Base-by-base conservation (phyloP, 2,329 filamentous ascomycete species). In the Cercospora sp. region DNA sequence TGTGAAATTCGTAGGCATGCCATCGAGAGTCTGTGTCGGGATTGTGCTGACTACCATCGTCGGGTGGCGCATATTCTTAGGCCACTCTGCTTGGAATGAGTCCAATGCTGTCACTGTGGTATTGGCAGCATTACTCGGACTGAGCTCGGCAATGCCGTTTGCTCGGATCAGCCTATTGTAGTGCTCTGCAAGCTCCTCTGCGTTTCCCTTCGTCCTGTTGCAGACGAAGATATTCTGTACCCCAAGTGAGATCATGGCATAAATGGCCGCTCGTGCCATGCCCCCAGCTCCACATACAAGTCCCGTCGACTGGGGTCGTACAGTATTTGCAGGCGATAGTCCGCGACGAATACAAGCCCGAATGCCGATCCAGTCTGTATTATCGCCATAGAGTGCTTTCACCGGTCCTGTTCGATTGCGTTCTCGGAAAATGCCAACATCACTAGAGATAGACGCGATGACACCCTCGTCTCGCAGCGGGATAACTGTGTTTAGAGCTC, bases 281-380 rank as follows among this genome's bases (percentile, higher is more conserved):
- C 91, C 91, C 53, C 86, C 86, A n/a, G 86, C 85, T 9, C 86
- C 86, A 69, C 87, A 82, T 3, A 88, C 81, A 3, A 88, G 76
- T 13, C 82, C 85, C 4, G 84, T 85, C 0, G 82, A 85, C 58
- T 80, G 83, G 9, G 81, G 77, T 5, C 84, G 83, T 36, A 88
- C 84, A 0, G 85, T 84, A 69, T 88, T 88, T 3, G 90, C 89
- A 0, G 91, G 91, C 0, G 91, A 93, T 1, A 93, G 82, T 1
- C 90, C 90, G 33, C 90, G 84, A 5, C 89, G 85, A 51, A 94
- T 86, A 75, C 90, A 93, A 3, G 89, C 90, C 63, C 89, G 83
- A 51, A 94, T 91, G 5, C 91, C 91, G 36, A 93, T 90, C 89
- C 91, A 94, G 77, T 94, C 91, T 0, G 91, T 93, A 68, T 94